Base-by-base conservation (phyloP, 2,329 filamentous ascomycete species). In the Diaporthe destruens region DNA sequence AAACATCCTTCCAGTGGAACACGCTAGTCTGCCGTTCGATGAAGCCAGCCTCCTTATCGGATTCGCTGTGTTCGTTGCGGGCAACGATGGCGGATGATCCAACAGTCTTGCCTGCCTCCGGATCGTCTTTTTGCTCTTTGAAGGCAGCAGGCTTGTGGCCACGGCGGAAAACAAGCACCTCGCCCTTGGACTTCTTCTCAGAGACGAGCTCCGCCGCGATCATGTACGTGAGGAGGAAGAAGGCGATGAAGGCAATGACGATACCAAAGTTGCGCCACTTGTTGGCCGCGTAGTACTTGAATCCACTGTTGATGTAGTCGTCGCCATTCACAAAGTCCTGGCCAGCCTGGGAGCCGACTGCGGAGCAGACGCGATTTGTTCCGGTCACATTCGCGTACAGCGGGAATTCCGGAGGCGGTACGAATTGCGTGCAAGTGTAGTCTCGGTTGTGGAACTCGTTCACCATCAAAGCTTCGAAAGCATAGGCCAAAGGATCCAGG, bases 381-480 rank as follows among this genome's bases (percentile, higher is more conserved):
- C 74, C 36, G 0, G 72, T 72, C 4, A 84, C 80, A 51, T 83
- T 78, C 2, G 75, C 78, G 74, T 87, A 88, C 2, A 76, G 76
- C 0, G 80, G 74, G 3, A 85, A 47, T 9, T 4, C n/a, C 0
- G 76, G 32, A 70, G 74, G 82, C 0, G 88, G 88, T 2, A 89
- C 83, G 65, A 81, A 87, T 39, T 79, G 73, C 25, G 80, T 81
- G 78, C 89, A 90, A 0, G 69, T 59, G 79, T 92, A 96, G 0
- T 89, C 75, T 20, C 91, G 89, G 73, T 85, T 83, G 76, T 90
- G 82, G 79, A 97, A 97, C 81, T 98, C 95, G 81, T 97, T 97
- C 75, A 93, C 88, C 87, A 96, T 92, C 34, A 97, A 86, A 0
- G 90, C 85, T 80, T 97, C 94, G 78, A 97, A 97, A 0, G 90